phyloP scores from a whole-genome alignment of 352 stramenopile genomes.

The Phytophthora lateralis region DNA sequence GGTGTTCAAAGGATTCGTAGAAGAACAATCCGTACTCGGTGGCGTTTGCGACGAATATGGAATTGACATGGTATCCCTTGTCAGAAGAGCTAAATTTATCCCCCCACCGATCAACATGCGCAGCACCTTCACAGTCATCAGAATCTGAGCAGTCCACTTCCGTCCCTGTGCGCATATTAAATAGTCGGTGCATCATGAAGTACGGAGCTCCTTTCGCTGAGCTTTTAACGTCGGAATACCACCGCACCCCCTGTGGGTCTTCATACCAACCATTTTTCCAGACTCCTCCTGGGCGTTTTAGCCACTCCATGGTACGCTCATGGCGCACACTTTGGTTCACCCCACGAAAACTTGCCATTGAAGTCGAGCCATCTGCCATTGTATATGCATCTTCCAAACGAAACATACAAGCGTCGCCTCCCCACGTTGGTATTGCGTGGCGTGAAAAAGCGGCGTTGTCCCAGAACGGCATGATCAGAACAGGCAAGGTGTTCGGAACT shows the following conservation, averaged over 20 bases:
- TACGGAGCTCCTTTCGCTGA: slow-evolving; percentile 22
- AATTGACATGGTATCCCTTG: neutral
- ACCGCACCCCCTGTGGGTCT: slow-evolving; percentile 24
- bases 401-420: slow-evolving; percentile 37
- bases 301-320: slow-evolving; percentile 21
- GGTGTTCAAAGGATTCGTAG: neutral
- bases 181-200: slow-evolving; percentile 29
- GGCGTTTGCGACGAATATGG: slow-evolving; percentile 8
- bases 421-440: slow-evolving; percentile 37
- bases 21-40: slow-evolving; percentile 2
- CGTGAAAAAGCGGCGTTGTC: slow-evolving; percentile 35
- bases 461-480: slow-evolving; percentile 48
- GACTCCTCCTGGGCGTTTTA: slow-evolving; percentile 11
- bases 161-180: slow-evolving; percentile 26
- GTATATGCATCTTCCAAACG: slow-evolving; percentile 19
- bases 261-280: slow-evolving; percentile 42
- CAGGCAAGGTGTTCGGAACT: slow-evolving; percentile 35
- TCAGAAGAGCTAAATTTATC: slow-evolving; percentile 7
- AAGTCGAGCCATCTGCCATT: neutral
- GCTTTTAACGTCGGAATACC: slow-evolving; percentile 34
- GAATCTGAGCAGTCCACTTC: slow-evolving; percentile 24
- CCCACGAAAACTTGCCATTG: slow-evolving; percentile 13
- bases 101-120: slow-evolving; percentile 1
- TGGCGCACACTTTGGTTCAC: slow-evolving; percentile 20
- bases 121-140: slow-evolving; percentile 4